phyloP scores from a whole-genome alignment of 2,329 filamentous ascomycete species.

The Cyclaneusma minus region DNA sequence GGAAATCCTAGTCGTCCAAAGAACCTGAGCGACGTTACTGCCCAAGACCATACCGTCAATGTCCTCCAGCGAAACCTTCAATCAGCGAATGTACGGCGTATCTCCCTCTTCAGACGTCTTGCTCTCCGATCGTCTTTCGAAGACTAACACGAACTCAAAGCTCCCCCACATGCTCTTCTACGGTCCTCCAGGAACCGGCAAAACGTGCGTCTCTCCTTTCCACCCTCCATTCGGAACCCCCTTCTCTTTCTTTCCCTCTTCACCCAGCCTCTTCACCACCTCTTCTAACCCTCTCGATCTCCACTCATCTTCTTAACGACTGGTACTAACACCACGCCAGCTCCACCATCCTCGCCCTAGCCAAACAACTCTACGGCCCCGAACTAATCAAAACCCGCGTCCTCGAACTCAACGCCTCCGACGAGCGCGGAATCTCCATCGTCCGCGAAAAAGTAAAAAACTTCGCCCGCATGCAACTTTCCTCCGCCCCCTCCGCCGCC shows the following conservation, averaged over 20 bases:
- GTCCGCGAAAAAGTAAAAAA: conserved; percentile 97
- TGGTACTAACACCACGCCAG: too few species aligned
- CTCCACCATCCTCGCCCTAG: conserved; percentile 88
- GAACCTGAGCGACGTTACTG: conserved; percentile 83
- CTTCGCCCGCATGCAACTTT: conserved; percentile 90
- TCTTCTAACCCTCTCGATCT: too few species aligned
- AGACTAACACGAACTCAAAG: conserved; percentile 25
- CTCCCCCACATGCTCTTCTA: conserved; percentile 99
- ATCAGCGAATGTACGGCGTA: conserved; percentile 61
- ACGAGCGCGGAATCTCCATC: conserved; percentile 94
- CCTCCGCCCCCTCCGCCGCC: conserved; percentile 54
- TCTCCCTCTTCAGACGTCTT: conserved; percentile 1
- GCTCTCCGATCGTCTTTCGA: neutral
- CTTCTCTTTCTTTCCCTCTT: too few species aligned
- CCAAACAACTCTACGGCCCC: conserved; percentile 93
- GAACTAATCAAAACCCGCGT: conserved; percentile 86
- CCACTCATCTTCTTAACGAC: too few species aligned
- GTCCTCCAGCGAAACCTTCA: conserved; percentile 86
- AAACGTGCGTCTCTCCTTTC: too few species aligned
- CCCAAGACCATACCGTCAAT: conserved; percentile 92
- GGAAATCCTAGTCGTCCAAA: conserved; percentile 62
- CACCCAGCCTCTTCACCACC: too few species aligned
- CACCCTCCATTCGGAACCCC: too few species aligned
- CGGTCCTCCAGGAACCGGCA: conserved; percentile 90
- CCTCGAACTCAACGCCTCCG: conserved; percentile 97